A percentile compares a stretch with the other conserved stretches of the same genome.
Conservation (phyloP, 148 eudicot genomes). For the Camellia granthamiana region DNA sequence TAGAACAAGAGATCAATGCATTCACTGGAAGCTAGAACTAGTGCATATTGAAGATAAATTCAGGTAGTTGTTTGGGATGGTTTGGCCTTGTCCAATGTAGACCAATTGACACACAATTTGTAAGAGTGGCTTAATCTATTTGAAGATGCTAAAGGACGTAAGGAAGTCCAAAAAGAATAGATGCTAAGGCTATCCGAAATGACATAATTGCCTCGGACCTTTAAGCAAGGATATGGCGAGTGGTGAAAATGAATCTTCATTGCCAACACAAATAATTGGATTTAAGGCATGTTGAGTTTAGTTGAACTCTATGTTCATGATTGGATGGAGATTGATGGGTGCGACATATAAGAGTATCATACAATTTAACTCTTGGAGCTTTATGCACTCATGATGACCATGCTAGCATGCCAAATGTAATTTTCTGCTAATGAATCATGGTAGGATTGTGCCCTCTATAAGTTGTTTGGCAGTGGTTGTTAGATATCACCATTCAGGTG, state of each 20-base stretch:
- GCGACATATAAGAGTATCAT: too few relatives aligned
- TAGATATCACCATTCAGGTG: not conserved
- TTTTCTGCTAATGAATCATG: not conserved
- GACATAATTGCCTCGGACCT: not conserved
- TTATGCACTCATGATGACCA: not conserved
- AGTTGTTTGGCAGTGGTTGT: not conserved
- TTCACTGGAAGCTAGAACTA: not conserved
- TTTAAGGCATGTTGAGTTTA: not conserved
- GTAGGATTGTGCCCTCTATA: not conserved
- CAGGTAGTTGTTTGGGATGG: not conserved
- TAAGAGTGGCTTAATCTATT: not conserved
- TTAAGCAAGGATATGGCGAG: not conserved
- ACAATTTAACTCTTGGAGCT: not conserved
- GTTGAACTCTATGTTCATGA: constrained; percentile 4
- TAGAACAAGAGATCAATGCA: not conserved
- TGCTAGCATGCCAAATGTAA: not conserved
- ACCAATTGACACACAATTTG: not conserved
- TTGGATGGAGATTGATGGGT: not conserved
- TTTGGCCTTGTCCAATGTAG: not conserved
- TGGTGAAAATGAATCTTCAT: not conserved
- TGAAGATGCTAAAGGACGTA: not conserved
- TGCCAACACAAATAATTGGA: not conserved
- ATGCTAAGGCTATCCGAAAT: not conserved
- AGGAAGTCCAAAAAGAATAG: not conserved
- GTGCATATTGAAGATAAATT: not conserved